A percentile compares a stretch with the other conserved stretches of the same genome.
Conservation (phyloP, 306 rosid species). For the Alnus rubra region DNA sequence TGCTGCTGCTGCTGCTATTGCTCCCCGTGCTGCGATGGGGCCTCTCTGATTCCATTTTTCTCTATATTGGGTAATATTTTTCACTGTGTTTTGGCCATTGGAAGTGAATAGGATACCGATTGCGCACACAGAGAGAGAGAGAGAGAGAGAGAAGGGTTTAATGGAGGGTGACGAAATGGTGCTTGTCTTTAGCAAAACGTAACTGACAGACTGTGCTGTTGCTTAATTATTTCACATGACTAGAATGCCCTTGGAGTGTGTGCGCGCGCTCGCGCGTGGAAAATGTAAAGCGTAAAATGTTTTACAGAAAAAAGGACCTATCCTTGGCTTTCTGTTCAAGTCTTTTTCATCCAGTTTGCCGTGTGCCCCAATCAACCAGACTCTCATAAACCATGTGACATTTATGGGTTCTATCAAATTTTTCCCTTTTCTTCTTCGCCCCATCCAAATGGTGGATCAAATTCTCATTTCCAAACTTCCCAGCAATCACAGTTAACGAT, state of each 20-base stretch:
- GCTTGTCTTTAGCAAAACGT: constrained; percentile 49
- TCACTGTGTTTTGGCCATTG: constrained; percentile 26
- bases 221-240: background rate
- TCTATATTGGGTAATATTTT: background rate
- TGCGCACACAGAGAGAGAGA: constrained; percentile 3
- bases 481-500: too few relatives aligned
- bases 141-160: constrained; percentile 25
- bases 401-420: too few relatives aligned
- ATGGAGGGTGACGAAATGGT: constrained; percentile 46
- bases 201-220: constrained; percentile 23
- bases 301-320: background rate
- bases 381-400: background rate
- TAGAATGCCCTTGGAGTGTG: constrained; percentile 28
- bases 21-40: constrained; percentile 43
- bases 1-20: constrained; percentile 33
- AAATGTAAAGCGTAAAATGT: background rate
- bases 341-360: background rate
- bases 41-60: constrained; percentile 52
- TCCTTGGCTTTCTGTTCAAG: background rate
- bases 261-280: too few relatives aligned
- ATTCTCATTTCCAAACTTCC: background rate
- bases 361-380: background rate
- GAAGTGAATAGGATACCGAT: constrained; percentile 17
- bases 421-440: too few relatives aligned
- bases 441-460: background rate